Evolutionary conservation across 768 basidiomycete genomes (phyloP).

Genomic region (Scleroderma citrinum): DNA sequence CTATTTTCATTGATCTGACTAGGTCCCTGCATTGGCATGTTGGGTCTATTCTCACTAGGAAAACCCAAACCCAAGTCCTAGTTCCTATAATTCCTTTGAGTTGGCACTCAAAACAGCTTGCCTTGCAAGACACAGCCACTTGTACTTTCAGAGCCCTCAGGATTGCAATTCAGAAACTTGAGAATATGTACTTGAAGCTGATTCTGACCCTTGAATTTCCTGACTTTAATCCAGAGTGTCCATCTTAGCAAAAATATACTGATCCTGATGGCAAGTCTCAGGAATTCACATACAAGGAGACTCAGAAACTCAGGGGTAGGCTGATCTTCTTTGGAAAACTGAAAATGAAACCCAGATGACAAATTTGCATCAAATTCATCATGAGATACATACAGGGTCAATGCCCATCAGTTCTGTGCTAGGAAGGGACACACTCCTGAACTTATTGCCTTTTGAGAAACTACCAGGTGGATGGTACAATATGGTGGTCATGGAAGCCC

Average conservation of each 20-base stretch:
- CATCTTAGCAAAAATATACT: neutral
- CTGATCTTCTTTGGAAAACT: neutral
- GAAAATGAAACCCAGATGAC: neutral
- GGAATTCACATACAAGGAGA: neutral
- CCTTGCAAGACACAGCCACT: too few species aligned
- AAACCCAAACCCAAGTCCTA: too few species aligned
- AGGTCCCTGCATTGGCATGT: too few species aligned
- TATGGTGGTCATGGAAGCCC: conserved; percentile 4
- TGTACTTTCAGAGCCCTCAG: too few species aligned
- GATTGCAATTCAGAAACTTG: too few species aligned
- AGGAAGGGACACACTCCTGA: neutral
- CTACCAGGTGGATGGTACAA: neutral
- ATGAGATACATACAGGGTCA: neutral
- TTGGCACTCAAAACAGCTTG: too few species aligned
- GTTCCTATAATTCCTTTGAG: too few species aligned
- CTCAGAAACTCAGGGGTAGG: neutral
- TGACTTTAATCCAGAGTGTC: too few species aligned
- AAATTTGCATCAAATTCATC: conserved; percentile 1
- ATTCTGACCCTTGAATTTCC: too few species aligned
- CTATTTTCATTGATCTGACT: too few species aligned
- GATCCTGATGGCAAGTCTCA: neutral
- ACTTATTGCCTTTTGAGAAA: neutral
- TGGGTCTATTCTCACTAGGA: too few species aligned
- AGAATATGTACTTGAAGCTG: too few species aligned
- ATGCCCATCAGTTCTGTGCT: neutral